Evolutionary conservation across 192 early-diverging fungal genomes (phyloP).

Genomic region (Coemansia sp.): DNA sequence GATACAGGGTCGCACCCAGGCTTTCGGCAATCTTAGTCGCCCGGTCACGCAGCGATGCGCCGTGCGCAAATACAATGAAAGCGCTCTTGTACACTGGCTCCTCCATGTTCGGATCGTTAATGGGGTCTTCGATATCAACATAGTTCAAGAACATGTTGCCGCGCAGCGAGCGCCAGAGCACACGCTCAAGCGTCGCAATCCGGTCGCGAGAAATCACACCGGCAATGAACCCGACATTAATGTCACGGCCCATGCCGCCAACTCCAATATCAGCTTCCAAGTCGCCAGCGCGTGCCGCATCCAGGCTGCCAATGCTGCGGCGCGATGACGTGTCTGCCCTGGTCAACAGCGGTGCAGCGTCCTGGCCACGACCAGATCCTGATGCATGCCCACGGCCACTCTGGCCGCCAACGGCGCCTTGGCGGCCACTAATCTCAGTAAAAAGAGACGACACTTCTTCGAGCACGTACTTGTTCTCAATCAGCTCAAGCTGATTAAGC

Average conservation of each 20-base stretch:
- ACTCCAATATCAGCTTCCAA: constrained; percentile 32
- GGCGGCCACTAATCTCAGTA: constrained; percentile 70
- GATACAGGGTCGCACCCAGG: constrained; percentile 92
- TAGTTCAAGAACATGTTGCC: constrained; percentile 97
- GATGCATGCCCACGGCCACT: constrained; percentile 4
- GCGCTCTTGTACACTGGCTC: constrained; percentile 92
- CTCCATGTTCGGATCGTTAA: constrained; percentile 88
- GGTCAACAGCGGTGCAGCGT: constrained; percentile 61
- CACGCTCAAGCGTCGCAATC: constrained; percentile 88
- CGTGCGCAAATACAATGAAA: constrained; percentile 98
- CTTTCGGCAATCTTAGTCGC: constrained; percentile 93
- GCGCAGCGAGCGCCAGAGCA: constrained; percentile 95
- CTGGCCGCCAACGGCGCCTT: constrained; percentile 43
- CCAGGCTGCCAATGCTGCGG: constrained; percentile 52
- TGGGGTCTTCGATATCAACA: constrained; percentile 93
- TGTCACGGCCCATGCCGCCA: constrained; percentile 41
- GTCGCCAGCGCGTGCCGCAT: constrained; percentile 38
- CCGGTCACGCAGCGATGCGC: constrained; percentile 82
- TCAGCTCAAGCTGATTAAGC: constrained; percentile 82
- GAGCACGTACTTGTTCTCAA: constrained; percentile 87
- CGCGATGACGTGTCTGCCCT: constrained; percentile 55
- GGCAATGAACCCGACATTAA: constrained; percentile 82
- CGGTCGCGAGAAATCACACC: constrained; percentile 87
- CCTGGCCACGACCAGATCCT: constrained; percentile 9
- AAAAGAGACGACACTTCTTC: constrained; percentile 64